These are phyloP conservation scores for Chalciporus sp. DNA, from an alignment of 1,284 basidiomycete genomes.

Conservation along the genomic window DNA sequence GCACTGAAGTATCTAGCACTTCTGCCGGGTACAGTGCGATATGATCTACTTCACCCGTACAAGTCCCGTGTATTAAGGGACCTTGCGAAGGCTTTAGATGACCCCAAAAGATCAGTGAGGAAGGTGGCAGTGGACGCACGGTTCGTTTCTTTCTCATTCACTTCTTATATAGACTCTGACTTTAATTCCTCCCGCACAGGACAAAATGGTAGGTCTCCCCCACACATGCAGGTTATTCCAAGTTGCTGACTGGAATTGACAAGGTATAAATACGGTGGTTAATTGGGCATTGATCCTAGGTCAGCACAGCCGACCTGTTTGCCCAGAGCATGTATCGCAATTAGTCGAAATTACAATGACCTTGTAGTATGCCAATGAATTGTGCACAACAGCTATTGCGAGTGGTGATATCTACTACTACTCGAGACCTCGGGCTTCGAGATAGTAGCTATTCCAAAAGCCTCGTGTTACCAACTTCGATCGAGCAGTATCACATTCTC, in stretches of 20 bases:
- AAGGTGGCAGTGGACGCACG: conserved; percentile 87
- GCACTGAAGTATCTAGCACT: conserved; percentile 76
- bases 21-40: conserved; percentile 76
- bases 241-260: background rate
- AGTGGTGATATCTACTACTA: too few relatives aligned
- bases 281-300: conserved; percentile 1
- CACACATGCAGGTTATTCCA: background rate
- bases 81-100: conserved; percentile 78
- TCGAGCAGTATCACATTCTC: too few relatives aligned
- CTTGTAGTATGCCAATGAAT: too few relatives aligned
- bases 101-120: conserved; percentile 79
- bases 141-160: conserved; percentile 31
- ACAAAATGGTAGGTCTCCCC: conserved; percentile 51
- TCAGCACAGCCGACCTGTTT: too few relatives aligned
- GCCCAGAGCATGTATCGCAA: too few relatives aligned
- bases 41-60: conserved; percentile 76
- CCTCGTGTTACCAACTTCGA: too few relatives aligned
- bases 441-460: too few relatives aligned
- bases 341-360: too few relatives aligned
- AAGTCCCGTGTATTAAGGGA: conserved; percentile 75
- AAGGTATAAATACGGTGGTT: conserved; percentile 64
- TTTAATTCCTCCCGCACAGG: conserved; percentile 33
- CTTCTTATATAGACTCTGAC: background rate
- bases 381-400: too few relatives aligned
- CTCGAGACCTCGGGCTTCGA: too few relatives aligned